Conservation (phyloP, 495 filamentous ascomycete species). For the Saxophila tyrrhenica region DNA sequence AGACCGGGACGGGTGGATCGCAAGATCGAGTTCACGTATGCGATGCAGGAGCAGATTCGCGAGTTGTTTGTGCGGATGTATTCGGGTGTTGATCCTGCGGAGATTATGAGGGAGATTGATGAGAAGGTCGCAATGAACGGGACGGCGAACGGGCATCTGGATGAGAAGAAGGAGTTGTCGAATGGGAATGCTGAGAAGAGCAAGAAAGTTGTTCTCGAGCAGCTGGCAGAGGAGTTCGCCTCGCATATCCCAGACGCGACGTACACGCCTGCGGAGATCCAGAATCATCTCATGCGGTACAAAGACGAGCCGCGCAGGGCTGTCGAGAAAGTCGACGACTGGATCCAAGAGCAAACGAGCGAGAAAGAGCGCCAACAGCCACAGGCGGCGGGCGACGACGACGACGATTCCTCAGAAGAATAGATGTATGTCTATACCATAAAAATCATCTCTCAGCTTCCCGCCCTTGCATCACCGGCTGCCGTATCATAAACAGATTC, state of each 20-base stretch:
- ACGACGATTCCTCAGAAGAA: not conserved
- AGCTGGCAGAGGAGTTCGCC: conserved; percentile 48
- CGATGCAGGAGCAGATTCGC: conserved; percentile 47
- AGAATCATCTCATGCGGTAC: conserved; percentile 45
- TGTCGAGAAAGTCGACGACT: conserved; percentile 23
- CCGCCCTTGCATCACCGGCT: too few relatives aligned
- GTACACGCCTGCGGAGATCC: conserved; percentile 67
- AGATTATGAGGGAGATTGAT: not conserved
- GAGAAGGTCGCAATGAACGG: not conserved
- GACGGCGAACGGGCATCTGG: not conserved
- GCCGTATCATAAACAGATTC: conserved; percentile 15
- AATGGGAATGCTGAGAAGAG: not conserved
- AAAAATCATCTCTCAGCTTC: not conserved
- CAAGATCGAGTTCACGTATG: conserved; percentile 57
- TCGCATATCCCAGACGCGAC: conserved; percentile 46
- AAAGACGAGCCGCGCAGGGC: conserved; percentile 29
- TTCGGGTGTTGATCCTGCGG: conserved; percentile 21
- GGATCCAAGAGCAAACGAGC: conserved; percentile 22
- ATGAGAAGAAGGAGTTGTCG: not conserved
- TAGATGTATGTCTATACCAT: not conserved
- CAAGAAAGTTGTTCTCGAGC: conserved; percentile 22
- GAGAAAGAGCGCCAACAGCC: conserved; percentile 15
- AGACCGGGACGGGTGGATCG: conserved; percentile 67
- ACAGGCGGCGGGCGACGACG: not conserved
- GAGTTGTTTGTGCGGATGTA: conserved; percentile 69